Conservation (phyloP, 257 asterid genomes). For the Paulownia fortunei region DNA sequence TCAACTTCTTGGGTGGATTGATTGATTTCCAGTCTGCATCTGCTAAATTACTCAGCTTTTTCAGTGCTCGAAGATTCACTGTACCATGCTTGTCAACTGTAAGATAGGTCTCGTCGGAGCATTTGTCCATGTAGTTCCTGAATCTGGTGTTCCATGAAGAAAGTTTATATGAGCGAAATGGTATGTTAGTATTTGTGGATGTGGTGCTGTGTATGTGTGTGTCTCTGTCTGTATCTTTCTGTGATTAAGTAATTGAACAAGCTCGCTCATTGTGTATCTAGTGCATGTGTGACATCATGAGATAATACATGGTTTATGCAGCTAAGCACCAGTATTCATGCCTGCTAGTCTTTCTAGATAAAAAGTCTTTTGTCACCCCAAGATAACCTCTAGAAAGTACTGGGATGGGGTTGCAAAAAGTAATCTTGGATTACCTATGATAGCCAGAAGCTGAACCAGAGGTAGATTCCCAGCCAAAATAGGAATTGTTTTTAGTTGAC, state of each 20-base stretch:
- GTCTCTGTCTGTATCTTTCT: background rate
- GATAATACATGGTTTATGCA: background rate
- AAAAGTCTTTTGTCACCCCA: background rate
- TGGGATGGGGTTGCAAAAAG: background rate
- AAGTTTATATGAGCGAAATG: background rate
- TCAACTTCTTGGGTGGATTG: conserved; percentile 59
- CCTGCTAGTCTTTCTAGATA: background rate
- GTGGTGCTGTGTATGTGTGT: background rate
- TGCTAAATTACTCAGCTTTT: conserved; percentile 45
- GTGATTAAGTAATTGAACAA: background rate
- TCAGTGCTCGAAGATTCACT: conserved; percentile 54
- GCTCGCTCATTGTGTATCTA: background rate
- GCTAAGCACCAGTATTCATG: background rate
- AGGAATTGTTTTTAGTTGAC: conserved; percentile 41
- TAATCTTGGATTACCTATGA: conserved; percentile 55
- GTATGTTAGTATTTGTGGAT: background rate
- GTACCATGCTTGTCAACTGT: conserved; percentile 63
- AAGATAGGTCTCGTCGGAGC: conserved; percentile 60
- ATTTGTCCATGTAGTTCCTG: conserved; percentile 77
- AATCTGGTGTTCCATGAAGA: conserved; percentile 45
- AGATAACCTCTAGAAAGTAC: background rate
- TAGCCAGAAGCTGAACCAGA: conserved; percentile 73
- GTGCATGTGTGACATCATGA: background rate
- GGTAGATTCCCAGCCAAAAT: conserved; percentile 78
- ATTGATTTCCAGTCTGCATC: conserved; percentile 78